A percentile compares a stretch with the other conserved stretches of the same genome.
These are phyloP conservation scores for Penicillium concentricum DNA, from an alignment of 2,329 filamentous ascomycete species.

Conservation along the genomic window DNA sequence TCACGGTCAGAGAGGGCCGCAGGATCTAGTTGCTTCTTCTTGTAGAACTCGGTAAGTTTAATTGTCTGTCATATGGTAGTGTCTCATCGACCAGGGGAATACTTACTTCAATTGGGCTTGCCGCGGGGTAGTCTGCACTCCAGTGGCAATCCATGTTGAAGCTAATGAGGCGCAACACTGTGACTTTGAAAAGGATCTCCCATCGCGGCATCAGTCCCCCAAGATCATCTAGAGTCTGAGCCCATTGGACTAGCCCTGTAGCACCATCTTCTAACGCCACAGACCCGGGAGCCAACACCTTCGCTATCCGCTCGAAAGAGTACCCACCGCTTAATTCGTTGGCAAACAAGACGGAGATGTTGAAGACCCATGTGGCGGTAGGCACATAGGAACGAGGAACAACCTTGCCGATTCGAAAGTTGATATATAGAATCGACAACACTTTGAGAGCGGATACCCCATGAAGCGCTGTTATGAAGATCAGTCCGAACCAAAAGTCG, in stretches of 20 bases:
- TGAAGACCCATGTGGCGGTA: conserved; percentile 82
- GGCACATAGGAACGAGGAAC: conserved; percentile 72
- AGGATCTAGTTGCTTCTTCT: conserved; percentile 99
- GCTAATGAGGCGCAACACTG: conserved; percentile 85
- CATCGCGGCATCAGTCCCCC: conserved; percentile 84
- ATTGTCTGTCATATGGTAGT: not conserved
- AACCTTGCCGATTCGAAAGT: conserved; percentile 73
- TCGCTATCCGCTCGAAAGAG: conserved; percentile 63
- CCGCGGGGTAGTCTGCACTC: conserved; percentile 66
- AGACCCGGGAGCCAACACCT: conserved; percentile 43
- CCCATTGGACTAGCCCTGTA: conserved; percentile 58
- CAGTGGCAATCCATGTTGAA: conserved; percentile 98
- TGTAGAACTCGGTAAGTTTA: conserved; percentile 43
- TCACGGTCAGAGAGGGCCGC: conserved; percentile 84
- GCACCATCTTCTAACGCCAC: conserved; percentile 40
- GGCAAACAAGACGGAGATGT: conserved; percentile 78
- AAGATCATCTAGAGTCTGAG: conserved; percentile 70
- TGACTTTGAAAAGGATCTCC: conserved; percentile 98
- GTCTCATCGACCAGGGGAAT: not conserved
- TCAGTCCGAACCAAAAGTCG: conserved; percentile 74
- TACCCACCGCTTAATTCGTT: conserved; percentile 86
- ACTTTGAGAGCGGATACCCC: conserved; percentile 85
- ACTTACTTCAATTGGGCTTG: conserved; percentile 78
- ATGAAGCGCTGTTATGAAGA: conserved; percentile 78
- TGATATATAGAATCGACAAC: conserved; percentile 72